Conservation (phyloP, 805 yeast species). For the Myxozyma udenii region DNA sequence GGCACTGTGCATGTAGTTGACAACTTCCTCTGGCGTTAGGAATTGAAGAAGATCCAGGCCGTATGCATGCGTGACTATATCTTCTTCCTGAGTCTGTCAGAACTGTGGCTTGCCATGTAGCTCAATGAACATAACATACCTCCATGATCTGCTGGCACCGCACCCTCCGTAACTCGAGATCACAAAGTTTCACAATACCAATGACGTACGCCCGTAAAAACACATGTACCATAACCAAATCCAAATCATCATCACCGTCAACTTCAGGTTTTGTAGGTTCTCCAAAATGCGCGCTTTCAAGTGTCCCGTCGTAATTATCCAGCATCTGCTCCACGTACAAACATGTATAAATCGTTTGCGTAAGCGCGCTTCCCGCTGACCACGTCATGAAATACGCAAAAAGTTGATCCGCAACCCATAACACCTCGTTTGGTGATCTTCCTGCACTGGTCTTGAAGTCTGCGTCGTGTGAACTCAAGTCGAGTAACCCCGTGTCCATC, state of each 20-base stretch:
- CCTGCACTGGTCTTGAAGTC: slow-evolving; percentile 43
- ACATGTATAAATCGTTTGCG: slow-evolving; percentile 76
- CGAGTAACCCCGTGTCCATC: slow-evolving; percentile 75
- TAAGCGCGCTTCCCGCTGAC: slow-evolving; percentile 69
- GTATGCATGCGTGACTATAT: slow-evolving; percentile 21
- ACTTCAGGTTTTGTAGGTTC: not conserved
- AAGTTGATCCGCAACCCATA: slow-evolving; percentile 54
- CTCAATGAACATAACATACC: slow-evolving; percentile 3
- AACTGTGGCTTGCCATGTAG: too few species aligned
- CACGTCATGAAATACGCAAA: slow-evolving; percentile 61
- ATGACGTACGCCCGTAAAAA: slow-evolving; percentile 17
- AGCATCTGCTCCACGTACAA: slow-evolving; percentile 65
- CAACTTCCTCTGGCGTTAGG: slow-evolving; percentile 1
- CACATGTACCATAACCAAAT: slow-evolving; percentile 7
- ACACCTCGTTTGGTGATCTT: slow-evolving; percentile 43
- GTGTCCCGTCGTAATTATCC: not conserved
- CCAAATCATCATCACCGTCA: slow-evolving; percentile 1
- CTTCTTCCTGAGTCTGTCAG: slow-evolving; percentile 25
- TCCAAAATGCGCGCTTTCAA: slow-evolving; percentile 21
- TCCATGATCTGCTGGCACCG: slow-evolving; percentile 15
- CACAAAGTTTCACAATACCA: slow-evolving; percentile 15
- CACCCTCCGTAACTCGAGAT: slow-evolving; percentile 9
- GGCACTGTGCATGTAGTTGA: too few species aligned
- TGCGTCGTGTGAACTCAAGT: slow-evolving; percentile 44
- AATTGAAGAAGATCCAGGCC: slow-evolving; percentile 18